Conservation (phyloP, 2,329 filamentous ascomycete species). For the Fusarium nisikadoi region DNA sequence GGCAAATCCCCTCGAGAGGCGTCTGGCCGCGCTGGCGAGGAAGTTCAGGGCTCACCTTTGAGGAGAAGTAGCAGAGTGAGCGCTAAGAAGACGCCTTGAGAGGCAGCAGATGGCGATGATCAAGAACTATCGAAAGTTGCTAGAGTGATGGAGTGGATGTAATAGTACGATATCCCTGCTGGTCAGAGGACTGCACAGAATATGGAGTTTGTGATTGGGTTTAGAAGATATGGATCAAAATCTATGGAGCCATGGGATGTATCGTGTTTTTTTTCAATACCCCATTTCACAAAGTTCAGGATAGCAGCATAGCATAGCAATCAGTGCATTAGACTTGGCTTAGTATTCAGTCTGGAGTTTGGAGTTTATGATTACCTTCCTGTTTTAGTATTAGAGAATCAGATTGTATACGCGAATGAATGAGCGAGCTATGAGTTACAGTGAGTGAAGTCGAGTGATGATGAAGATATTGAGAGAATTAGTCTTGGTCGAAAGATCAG, state of each 20-base stretch:
- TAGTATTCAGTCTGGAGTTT: neutral
- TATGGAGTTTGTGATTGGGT: constrained; percentile 14
- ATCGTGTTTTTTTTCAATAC: constrained; percentile 11
- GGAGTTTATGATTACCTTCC: neutral
- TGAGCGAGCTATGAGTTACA: neutral
- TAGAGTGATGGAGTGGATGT: neutral
- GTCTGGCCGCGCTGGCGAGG: neutral
- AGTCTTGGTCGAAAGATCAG: neutral
- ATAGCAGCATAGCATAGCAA: constrained; percentile 21
- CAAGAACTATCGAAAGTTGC: neutral
- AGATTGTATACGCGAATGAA: neutral
- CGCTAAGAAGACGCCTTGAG: constrained; percentile 10
- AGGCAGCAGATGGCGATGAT: neutral
- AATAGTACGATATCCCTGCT: constrained; percentile 14
- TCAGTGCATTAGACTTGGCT: constrained; percentile 17
- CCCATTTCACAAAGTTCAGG: neutral
- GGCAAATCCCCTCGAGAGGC: neutral
- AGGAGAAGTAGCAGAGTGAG: constrained; percentile 18
- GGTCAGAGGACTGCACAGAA: neutral
- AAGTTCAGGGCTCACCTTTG: constrained; percentile 9
- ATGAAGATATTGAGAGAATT: neutral
- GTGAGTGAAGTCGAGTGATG: neutral
- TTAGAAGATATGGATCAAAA: neutral
- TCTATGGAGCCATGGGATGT: neutral
- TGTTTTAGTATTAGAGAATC: constrained; percentile 8